These are phyloP conservation scores for Penicillium occitanis DNA, from an alignment of 2,329 filamentous ascomycete genomes.

Conservation along the genomic window DNA sequence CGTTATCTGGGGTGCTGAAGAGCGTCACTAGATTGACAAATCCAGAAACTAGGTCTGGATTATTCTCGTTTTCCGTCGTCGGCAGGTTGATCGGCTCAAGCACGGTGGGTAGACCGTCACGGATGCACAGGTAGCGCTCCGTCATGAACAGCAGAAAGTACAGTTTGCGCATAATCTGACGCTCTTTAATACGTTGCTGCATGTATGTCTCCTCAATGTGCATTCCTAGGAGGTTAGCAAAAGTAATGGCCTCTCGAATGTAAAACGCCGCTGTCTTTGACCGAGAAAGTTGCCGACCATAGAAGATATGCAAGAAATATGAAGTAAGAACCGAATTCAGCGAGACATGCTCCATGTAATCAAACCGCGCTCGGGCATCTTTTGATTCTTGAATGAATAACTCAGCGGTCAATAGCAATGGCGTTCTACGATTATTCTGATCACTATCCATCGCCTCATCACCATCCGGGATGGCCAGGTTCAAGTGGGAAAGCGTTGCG, in stretches of 20 bases:
- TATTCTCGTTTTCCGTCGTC: background rate
- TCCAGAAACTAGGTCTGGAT: background rate
- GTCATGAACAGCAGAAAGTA: slow-evolving; percentile 9
- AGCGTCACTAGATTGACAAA: background rate
- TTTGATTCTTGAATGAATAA: background rate
- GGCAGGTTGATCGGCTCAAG: background rate
- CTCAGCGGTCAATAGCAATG: background rate
- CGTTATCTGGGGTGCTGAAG: background rate
- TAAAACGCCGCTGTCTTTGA: background rate
- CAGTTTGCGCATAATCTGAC: background rate
- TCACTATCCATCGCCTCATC: too few relatives aligned
- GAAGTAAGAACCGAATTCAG: background rate
- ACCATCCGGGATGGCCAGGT: too few relatives aligned
- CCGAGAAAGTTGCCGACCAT: background rate
- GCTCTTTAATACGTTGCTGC: background rate
- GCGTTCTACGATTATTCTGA: too few relatives aligned
- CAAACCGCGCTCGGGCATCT: background rate
- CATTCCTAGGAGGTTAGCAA: background rate
- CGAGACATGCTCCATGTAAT: background rate
- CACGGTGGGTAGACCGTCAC: background rate
- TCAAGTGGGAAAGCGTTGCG: background rate
- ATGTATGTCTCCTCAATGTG: background rate
- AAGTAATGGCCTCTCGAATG: slow-evolving; percentile 2
- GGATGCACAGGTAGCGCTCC: background rate
- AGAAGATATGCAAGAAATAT: background rate